Conservation (phyloP, 805 yeast species). For the Wickerhamomyces kurtzmanii region DNA sequence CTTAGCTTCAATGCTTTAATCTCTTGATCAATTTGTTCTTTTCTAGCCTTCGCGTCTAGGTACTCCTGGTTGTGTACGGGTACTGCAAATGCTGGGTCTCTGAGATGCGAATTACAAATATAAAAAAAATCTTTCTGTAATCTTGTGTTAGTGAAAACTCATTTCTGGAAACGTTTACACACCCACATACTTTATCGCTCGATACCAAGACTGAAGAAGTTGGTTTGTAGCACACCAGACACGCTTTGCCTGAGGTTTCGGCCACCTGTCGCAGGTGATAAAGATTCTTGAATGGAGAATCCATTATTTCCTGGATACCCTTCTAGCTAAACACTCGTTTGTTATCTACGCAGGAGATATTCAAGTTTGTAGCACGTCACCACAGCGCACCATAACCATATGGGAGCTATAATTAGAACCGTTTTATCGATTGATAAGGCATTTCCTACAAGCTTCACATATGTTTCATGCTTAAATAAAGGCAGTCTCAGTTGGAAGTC, state of each 20-base stretch:
- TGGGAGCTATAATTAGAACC: no score
- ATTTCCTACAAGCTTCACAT: no score
- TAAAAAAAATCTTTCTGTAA: conserved; percentile 13
- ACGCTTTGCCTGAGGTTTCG: conserved; percentile 9
- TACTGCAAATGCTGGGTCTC: conserved; percentile 12
- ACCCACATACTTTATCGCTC: conserved; percentile 8
- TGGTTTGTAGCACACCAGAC: conserved; percentile 18
- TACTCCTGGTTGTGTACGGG: conserved; percentile 15
- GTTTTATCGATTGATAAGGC: no score
- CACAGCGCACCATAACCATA: conserved; percentile 1
- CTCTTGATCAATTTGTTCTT: conserved; percentile 12
- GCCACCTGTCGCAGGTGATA: conserved; percentile 16
- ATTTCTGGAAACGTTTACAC: background rate
- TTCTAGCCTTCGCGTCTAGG: conserved; percentile 7
- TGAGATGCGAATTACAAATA: conserved; percentile 16
- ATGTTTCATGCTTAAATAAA: no score
- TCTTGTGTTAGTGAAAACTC: background rate
- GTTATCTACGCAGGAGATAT: background rate
- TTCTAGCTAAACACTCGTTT: no score
- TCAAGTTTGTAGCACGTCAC: conserved; percentile 1
- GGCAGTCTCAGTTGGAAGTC: no score
- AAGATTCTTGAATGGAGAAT: conserved; percentile 7
- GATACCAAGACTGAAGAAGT: conserved; percentile 15
- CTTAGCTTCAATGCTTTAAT: conserved; percentile 9
- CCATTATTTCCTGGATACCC: background rate